Evolutionary conservation across 1,139 yeast genomes (phyloP).

Genomic region (Kazachstania sp.): DNA sequence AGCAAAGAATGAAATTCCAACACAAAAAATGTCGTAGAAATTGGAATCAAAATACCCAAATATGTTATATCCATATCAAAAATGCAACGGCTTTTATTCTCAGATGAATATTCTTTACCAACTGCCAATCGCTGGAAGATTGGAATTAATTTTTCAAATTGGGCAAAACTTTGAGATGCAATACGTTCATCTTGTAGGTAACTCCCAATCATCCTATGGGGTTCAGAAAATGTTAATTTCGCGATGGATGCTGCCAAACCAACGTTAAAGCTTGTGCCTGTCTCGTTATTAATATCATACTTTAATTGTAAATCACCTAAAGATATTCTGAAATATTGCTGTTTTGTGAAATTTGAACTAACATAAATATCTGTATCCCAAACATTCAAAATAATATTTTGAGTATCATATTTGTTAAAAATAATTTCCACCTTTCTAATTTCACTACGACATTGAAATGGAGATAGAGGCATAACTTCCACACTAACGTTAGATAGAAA

Average conservation of each 20-base stretch:
- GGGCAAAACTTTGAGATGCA: constrained; percentile 17
- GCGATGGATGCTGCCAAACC: constrained; percentile 18
- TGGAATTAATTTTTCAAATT: constrained; percentile 9
- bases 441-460: constrained; percentile 19
- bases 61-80: constrained; percentile 19
- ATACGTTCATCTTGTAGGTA: constrained; percentile 23
- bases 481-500: constrained; percentile 20
- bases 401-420: constrained; percentile 13
- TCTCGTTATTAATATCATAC: constrained; percentile 7
- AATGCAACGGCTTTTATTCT: constrained; percentile 2
- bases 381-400: constrained; percentile 13
- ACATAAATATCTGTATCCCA: constrained; percentile 21
- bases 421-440: constrained; percentile 17
- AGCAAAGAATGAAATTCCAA: constrained; percentile 23
- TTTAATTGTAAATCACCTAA: constrained; percentile 18
- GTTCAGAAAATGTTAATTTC: constrained; percentile 26
- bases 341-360: constrained; percentile 23
- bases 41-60: constrained; percentile 25
- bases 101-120: background rate
- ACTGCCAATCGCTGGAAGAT: constrained; percentile 3
- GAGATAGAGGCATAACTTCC: constrained; percentile 23
- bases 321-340: constrained; percentile 23
- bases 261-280: constrained; percentile 9
- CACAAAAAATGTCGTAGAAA: constrained; percentile 24
- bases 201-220: constrained; percentile 19